phyloP scores from a whole-genome alignment of 768 basidiomycete species.

The Tylopilus vinaceipallidus region DNA sequence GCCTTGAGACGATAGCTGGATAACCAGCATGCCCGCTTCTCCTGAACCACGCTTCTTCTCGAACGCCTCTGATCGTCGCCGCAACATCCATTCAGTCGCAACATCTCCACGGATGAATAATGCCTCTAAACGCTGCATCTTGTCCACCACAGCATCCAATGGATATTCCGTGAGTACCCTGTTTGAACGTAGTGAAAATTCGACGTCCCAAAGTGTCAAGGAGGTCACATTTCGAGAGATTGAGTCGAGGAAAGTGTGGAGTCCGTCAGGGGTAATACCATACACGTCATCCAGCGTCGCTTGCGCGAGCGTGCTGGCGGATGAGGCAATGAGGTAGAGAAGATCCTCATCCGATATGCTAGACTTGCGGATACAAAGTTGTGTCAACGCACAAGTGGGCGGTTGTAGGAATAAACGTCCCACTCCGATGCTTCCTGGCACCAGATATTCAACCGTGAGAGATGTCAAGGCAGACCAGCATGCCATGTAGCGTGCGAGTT shows the following conservation, averaged over 20 bases:
- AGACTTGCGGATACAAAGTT: not conserved
- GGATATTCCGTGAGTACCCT: not conserved
- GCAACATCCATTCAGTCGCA: not conserved
- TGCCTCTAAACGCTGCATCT: not conserved
- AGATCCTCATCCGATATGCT: conserved; percentile 1
- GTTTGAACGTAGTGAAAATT: too few relatives aligned
- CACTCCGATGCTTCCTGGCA: not conserved
- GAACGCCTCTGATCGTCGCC: not conserved
- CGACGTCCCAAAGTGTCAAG: not conserved
- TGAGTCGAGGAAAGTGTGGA: not conserved
- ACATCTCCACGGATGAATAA: not conserved
- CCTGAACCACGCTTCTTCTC: not conserved
- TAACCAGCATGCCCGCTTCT: not conserved
- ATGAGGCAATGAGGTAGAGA: not conserved
- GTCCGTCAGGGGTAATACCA: not conserved
- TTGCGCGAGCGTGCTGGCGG: not conserved
- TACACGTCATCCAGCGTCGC: not conserved
- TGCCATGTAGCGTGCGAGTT: too few relatives aligned
- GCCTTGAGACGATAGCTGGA: not conserved
- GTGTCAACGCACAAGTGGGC: not conserved
- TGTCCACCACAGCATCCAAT: not conserved
- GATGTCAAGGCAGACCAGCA: too few relatives aligned
- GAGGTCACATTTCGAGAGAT: conserved; percentile 1
- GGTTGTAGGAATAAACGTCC: not conserved
- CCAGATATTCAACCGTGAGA: not conserved